phyloP scores from a whole-genome alignment of 148 eudicot genomes.

The Gaultheria prostrata region DNA sequence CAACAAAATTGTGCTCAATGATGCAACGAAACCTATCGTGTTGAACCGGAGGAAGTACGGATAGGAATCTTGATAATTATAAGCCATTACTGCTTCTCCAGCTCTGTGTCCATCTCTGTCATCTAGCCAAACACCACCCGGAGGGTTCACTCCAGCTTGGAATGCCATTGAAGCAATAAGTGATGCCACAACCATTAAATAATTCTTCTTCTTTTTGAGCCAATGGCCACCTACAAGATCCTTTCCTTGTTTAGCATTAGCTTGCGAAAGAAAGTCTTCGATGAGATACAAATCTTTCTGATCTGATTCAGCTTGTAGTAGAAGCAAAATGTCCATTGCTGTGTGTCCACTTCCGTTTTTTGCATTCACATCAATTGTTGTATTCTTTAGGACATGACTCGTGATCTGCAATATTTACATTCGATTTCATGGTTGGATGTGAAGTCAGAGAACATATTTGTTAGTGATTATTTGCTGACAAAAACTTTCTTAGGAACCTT shows the following conservation, averaged over 20 bases:
- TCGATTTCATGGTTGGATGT: background rate
- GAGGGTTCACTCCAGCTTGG: too few relatives aligned
- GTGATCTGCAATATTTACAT: background rate
- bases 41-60: too few relatives aligned
- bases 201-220: conserved; percentile 13
- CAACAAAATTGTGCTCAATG: too few relatives aligned
- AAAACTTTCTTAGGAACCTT: too few relatives aligned
- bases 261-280: background rate
- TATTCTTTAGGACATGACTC: background rate
- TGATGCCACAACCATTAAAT: conserved; percentile 33
- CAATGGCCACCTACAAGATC: background rate
- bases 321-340: conserved; percentile 11
- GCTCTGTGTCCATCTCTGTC: too few relatives aligned
- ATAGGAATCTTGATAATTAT: too few relatives aligned
- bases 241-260: background rate
- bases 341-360: conserved; percentile 12
- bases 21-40: too few relatives aligned
- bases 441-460: background rate
- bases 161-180: background rate
- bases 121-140: too few relatives aligned
- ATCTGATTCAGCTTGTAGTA: background rate
- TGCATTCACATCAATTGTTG: conserved; percentile 13
- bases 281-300: background rate
- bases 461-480: too few relatives aligned
- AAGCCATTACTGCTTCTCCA: too few relatives aligned